Evolutionary conservation across 2,329 filamentous ascomycete species (phyloP), one percentile per base, ranked within the genome.

Genomic region (Penicillium corylophilum): DNA sequence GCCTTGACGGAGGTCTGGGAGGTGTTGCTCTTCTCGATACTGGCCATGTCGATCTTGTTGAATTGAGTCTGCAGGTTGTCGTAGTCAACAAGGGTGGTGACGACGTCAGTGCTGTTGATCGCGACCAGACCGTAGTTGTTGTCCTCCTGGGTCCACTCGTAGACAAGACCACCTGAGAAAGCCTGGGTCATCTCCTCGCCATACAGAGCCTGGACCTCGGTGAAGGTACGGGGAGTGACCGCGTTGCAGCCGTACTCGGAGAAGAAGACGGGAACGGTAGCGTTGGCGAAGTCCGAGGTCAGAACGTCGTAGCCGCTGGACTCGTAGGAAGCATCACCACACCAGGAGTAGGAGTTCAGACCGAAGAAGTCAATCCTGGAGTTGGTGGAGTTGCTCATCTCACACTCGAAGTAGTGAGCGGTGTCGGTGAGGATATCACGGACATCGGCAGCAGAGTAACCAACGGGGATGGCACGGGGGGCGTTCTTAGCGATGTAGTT

Each of bases 61-160:
- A 88, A 91, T 76, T 94, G 88, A 31, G 73, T 74, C 74, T 87
- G 83, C 54, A 97, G 84, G 57, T 88, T 86, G 68, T 88, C 82
- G 73, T 80, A 92, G 70, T 92, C 88, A 20, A 72, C 60, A 31
- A 84, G 77, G 39, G 90, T 76, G 42, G 78, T 75, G 49, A 83
- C 79, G 16, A 78, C 81, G 58, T 78, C 79, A 61, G 85, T 81
- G 51, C 70, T 72, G 61, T 81, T 81, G 62, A 89, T 73, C 57
- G 81, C 65, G 56, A 89, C 85, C 7, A 92, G 79, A 46, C 77
- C 77, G 56, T 75, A 79, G 44, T 78, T 65, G 60, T 77, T 77
- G 7, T 64, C 61, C 59, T 79, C 77, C 61, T 78, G 65, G 46
- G 72, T 76, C 62, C 75, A 79, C 59, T 79, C 76, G 63, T 79